phyloP scores from a whole-genome alignment of 192 early-diverging fungal species.

The Diversispora eburnea region DNA sequence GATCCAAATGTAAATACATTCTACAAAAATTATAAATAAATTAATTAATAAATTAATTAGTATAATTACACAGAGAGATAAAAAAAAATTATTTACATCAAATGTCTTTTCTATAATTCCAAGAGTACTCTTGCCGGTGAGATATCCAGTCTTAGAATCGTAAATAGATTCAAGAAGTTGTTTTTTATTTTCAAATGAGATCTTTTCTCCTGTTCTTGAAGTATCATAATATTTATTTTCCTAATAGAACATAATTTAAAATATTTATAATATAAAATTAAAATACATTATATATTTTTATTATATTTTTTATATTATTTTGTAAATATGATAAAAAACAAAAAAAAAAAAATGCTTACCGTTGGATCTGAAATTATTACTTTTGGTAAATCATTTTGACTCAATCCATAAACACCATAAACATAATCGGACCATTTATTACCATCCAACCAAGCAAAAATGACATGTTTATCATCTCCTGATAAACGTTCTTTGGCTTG shows the following conservation, averaged over 20 bases:
- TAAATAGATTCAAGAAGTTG: slow-evolving; percentile 19
- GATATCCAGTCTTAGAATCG: slow-evolving; percentile 5
- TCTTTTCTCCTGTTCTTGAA: slow-evolving; percentile 2
- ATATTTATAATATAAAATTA: background rate
- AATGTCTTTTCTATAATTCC: slow-evolving; percentile 17
- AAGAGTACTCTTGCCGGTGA: slow-evolving; percentile 23
- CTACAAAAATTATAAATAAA: background rate
- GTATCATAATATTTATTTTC: slow-evolving; percentile 22
- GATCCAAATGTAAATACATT: background rate
- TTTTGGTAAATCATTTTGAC: slow-evolving; percentile 29
- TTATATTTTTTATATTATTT: background rate
- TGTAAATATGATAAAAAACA: background rate
- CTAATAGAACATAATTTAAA: slow-evolving; percentile 19
- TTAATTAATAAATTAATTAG: background rate
- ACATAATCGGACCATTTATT: slow-evolving; percentile 61
- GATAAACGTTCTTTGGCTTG: slow-evolving; percentile 26
- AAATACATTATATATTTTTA: background rate
- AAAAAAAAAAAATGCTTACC: background rate
- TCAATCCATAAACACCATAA: slow-evolving; percentile 46
- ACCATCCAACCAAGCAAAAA: slow-evolving; percentile 65
- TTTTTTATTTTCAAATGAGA: background rate
- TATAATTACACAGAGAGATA: background rate
- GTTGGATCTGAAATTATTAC: slow-evolving; percentile 22
- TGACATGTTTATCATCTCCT: slow-evolving; percentile 30
- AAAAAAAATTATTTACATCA: background rate